Percentiles rank a stretch among this genome's conserved stretches.
Evolutionary conservation across 73 alveolate species (phyloP).

Genomic region (Uronychia binucleata): DNA sequence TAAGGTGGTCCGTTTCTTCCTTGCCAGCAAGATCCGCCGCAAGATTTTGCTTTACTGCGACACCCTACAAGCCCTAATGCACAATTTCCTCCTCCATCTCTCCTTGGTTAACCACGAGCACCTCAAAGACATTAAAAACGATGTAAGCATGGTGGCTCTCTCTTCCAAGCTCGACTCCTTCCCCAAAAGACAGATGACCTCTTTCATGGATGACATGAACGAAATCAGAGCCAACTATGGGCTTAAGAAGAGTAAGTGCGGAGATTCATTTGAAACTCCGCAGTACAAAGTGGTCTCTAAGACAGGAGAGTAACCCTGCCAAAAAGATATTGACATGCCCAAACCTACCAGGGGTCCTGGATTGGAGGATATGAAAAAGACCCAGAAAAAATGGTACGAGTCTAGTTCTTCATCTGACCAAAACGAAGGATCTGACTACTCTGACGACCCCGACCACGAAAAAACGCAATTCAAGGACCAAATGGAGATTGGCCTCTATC

Average conservation of each 20-base stretch:
- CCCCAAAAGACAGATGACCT: background rate
- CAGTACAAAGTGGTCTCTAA: background rate
- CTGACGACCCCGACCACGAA: no score
- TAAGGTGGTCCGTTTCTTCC: background rate
- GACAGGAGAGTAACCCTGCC: no score
- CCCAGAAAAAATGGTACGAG: no score
- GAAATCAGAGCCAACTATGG: background rate
- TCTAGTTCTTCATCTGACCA: no score
- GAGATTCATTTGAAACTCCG: background rate
- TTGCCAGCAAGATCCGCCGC: conserved; percentile 1
- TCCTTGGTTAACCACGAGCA: background rate
- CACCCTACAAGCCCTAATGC: background rate
- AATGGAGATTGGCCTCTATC: no score
- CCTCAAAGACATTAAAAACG: background rate
- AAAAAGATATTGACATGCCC: no score
- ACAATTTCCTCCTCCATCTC: conserved; percentile 3
- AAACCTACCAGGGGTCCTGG: no score
- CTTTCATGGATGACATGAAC: background rate
- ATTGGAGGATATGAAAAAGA: no score
- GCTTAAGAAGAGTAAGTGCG: background rate
- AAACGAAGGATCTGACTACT: no score
- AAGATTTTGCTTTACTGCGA: conserved; percentile 4
- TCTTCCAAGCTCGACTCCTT: background rate
- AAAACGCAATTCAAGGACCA: no score
- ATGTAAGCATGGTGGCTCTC: background rate